Conservation (phyloP, 805 yeast genomes). For the Babjeviella inositovora region DNA sequence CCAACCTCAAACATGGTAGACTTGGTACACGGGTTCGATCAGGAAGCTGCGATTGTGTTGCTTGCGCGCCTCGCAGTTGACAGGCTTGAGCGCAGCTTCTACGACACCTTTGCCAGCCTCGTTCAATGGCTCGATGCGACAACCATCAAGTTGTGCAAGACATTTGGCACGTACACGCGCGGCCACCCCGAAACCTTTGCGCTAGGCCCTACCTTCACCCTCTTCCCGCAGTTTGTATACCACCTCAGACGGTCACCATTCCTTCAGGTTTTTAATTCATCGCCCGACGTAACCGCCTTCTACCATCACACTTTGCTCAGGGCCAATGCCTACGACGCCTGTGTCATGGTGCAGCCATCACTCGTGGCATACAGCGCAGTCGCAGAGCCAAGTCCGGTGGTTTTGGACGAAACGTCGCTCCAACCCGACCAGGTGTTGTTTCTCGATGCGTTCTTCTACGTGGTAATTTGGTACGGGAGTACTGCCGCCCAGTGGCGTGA, state of each 20-base stretch:
- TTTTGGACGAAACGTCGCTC: conserved; percentile 5
- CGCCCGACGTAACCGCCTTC: conserved; percentile 28
- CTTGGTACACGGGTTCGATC: conserved; percentile 14
- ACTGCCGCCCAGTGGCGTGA: conserved; percentile 17
- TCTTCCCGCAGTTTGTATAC: conserved; percentile 14
- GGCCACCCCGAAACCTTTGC: conserved; percentile 1
- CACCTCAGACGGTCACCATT: conserved; percentile 17
- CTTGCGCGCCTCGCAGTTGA: conserved; percentile 14
- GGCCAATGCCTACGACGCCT: conserved; percentile 6
- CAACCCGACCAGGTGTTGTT: conserved; percentile 5
- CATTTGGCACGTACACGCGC: conserved; percentile 11
- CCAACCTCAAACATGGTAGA: conserved; percentile 10
- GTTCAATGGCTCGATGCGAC: conserved; percentile 10
- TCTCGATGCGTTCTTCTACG: conserved; percentile 8
- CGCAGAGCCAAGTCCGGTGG: conserved; percentile 1
- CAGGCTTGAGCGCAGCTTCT: conserved; percentile 18
- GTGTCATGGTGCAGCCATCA: conserved; percentile 12
- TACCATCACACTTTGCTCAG: conserved; percentile 15
- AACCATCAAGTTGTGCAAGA: conserved; percentile 9
- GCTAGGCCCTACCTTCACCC: conserved; percentile 4
- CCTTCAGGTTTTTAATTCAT: conserved; percentile 18
- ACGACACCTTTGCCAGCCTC: conserved; percentile 12
- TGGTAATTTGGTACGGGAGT: conserved; percentile 7
- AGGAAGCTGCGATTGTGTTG: conserved; percentile 11
- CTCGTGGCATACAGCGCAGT: conserved; percentile 5